Percentiles rank a stretch among this genome's conserved stretches.
phyloP scores from a whole-genome alignment of 148 eudicot species.

The Nepenthes mirabilis region DNA sequence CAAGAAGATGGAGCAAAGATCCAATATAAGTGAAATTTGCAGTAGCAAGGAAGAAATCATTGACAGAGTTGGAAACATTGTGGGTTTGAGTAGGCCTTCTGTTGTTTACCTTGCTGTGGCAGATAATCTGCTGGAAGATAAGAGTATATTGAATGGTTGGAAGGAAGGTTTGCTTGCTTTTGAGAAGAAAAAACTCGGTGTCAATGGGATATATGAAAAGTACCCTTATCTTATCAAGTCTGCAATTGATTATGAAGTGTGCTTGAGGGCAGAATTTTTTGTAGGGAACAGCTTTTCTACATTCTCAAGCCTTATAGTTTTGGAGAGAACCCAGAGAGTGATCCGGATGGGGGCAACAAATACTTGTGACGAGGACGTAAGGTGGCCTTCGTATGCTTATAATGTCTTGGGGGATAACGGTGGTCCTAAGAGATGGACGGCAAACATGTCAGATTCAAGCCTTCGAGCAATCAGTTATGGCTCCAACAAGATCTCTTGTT shows the following conservation, averaged over 20 bases:
- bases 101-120: constrained; percentile 85
- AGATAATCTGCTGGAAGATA: constrained; percentile 73
- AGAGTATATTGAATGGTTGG: constrained; percentile 61
- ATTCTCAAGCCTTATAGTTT: constrained; percentile 78
- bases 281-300: constrained; percentile 94
- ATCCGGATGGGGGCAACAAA: constrained; percentile 23
- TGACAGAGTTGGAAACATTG: constrained; percentile 61
- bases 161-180: constrained; percentile 52
- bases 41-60: constrained; percentile 82
- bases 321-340: constrained; percentile 75
- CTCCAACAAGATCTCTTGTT: constrained; percentile 58
- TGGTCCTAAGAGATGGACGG: constrained; percentile 65
- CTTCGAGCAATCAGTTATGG: constrained; percentile 82
- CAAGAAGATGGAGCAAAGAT: constrained; percentile 65
- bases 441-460: constrained; percentile 69
- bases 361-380: constrained; percentile 29
- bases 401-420: constrained; percentile 48
- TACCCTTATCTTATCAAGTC: constrained; percentile 78
- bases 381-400: constrained; percentile 93
- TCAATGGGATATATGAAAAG: constrained; percentile 46
- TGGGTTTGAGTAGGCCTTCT: constrained; percentile 33
- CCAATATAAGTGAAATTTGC: constrained; percentile 54
- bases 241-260: constrained; percentile 92
- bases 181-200: constrained; percentile 81
- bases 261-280: constrained; percentile 74